phyloP scores from a whole-genome alignment of 2,329 filamentous ascomycete genomes.

The Alternaria atra region DNA sequence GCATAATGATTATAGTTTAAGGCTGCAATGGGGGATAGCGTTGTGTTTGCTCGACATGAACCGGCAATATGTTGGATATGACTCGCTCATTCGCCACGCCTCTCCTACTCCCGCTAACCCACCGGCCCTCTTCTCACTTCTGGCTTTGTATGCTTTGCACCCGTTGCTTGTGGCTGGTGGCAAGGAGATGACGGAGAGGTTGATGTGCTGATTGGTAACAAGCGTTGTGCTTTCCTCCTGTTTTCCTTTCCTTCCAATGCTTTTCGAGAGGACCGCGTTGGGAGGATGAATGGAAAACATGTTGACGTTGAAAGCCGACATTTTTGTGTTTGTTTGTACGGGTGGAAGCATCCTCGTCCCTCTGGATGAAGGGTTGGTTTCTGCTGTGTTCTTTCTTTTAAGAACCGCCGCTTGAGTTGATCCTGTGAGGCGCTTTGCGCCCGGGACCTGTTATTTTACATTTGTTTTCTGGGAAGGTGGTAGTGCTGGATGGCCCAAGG shows the following conservation, averaged over 20 bases:
- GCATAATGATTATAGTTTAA: conserved; percentile 27
- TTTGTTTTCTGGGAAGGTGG: conserved; percentile 21
- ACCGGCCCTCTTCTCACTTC: conserved; percentile 38
- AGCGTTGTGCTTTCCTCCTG: conserved; percentile 53
- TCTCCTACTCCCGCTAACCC: conserved; percentile 36
- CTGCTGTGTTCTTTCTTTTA: conserved; percentile 36
- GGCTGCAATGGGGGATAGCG: conserved; percentile 37
- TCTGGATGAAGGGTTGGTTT: conserved; percentile 53
- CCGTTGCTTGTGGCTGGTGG: conserved; percentile 43
- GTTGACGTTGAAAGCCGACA: conserved; percentile 48
- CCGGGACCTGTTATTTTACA: conserved; percentile 32
- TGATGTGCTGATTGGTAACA: conserved; percentile 53
- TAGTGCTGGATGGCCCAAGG: conserved; percentile 22
- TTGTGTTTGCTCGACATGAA: conserved; percentile 43
- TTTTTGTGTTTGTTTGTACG: conserved; percentile 48
- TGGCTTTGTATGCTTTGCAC: conserved; percentile 46
- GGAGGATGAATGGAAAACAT: conserved; percentile 10
- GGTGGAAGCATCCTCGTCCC: conserved; percentile 51
- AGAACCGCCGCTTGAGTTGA: conserved; percentile 43
- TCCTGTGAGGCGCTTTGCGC: conserved; percentile 44
- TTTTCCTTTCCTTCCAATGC: conserved; percentile 21
- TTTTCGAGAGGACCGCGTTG: conserved; percentile 28
- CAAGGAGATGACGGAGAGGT: conserved; percentile 36
- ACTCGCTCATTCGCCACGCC: conserved; percentile 52
- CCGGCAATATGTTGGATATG: conserved; percentile 55